Base-by-base conservation (phyloP, 2,329 filamentous ascomycete species). In the Seiridium cupressi region DNA sequence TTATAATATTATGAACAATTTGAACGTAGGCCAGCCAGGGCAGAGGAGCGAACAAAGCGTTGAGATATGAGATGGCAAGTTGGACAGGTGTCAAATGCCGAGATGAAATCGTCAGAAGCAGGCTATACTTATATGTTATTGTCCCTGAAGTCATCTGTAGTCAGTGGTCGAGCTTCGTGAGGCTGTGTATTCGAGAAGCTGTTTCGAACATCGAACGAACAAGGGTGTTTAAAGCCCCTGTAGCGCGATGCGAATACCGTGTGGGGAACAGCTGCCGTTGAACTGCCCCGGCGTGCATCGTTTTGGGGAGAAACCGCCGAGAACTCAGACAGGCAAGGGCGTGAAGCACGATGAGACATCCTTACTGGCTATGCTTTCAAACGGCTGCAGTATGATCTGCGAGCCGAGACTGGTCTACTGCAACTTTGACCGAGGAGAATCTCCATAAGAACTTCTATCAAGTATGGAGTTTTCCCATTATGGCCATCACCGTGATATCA, bases 191-290 rank as follows among this genome's bases (percentile, higher is more conserved):
- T 58, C 44, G 32, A 58, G 35, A 40, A 32, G 46, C n/a, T 31
- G 55, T 58, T 58, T 58, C 55, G 44, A 58, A 58, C 31, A 51
- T 58, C 46, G 55, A 58, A 57, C 18, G 40, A 46, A 44, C 31
- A 46, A 13, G 44, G 35, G 9, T 11, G 10, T 11, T 6, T 44
- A 47, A 11, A 10, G n/a, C 10, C 40, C 54, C 42, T 26, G 4
- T 57, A 26, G 18, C 54, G 10, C 18, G 54, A 34, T 35, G 18
- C 38, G 40, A 7, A 42, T 11, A 31, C 7, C 31, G 10, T 49
- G 18, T 18, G 42, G 54, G 32, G 54, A 44, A 32, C 26, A 36
- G 10, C 40, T 18, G 40, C 26, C 46, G 8, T 7, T 8, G 26
- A 48, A 48, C 8, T 47, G 34, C 42, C 54, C 44, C 44, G 44